Conservation (phyloP, 352 stramenopile genomes). For the Pythium utonaiense region DNA sequence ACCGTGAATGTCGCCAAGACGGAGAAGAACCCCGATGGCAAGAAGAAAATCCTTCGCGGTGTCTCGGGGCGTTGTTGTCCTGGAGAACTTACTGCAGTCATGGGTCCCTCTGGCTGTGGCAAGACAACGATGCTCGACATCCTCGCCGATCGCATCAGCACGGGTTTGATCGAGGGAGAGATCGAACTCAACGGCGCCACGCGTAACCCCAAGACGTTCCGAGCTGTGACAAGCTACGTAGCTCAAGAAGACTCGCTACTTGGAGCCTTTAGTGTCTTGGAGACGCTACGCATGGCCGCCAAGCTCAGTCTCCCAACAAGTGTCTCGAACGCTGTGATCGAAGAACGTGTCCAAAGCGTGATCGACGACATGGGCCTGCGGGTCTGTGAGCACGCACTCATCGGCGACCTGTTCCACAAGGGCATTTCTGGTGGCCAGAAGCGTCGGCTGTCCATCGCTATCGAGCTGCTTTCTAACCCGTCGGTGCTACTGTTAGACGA, state of each 20-base stretch:
- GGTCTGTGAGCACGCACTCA: slow-evolving; percentile 42
- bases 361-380: slow-evolving; percentile 67
- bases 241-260: slow-evolving; percentile 57
- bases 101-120: slow-evolving; percentile 32
- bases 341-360: slow-evolving; percentile 48
- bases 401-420: slow-evolving; percentile 86
- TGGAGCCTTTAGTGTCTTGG: slow-evolving; percentile 62
- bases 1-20: neutral
- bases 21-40: neutral
- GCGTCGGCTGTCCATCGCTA: slow-evolving; percentile 90
- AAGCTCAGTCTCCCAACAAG: slow-evolving; percentile 43
- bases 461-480: slow-evolving; percentile 92
- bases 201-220: slow-evolving; percentile 36
- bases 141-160: slow-evolving; percentile 40
- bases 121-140: slow-evolving; percentile 64
- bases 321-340: slow-evolving; percentile 35
- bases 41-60: neutral
- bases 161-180: slow-evolving; percentile 34
- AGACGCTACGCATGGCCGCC: slow-evolving; percentile 62
- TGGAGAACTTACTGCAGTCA: slow-evolving; percentile 38
- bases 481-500: slow-evolving; percentile 94
- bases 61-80: neutral
- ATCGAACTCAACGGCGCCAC: slow-evolving; percentile 49
- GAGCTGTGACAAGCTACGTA: slow-evolving; percentile 60
- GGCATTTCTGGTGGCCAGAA: slow-evolving; percentile 85